Percentiles rank a stretch among this genome's conserved stretches.
Evolutionary conservation across 371 early-diverging fungal species (phyloP).

Genomic region (Rhizopus arrhizus): DNA sequence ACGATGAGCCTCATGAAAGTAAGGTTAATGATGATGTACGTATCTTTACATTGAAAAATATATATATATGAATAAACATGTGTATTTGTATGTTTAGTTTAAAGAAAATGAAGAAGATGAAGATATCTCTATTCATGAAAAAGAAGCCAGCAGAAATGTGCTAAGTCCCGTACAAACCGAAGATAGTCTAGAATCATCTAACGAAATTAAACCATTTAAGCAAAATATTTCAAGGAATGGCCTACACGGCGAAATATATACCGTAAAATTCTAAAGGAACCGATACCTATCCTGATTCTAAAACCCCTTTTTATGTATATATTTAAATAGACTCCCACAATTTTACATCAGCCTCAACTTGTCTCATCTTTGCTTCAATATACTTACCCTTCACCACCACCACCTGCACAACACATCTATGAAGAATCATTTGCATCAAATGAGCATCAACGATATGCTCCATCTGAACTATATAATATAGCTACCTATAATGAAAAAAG

Average conservation of each 20-base stretch:
- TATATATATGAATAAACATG: background rate
- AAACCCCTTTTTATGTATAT: background rate
- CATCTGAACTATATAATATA: slow-evolving; percentile 7
- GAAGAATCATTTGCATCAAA: slow-evolving; percentile 3
- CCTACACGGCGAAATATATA: background rate
- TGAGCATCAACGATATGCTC: background rate
- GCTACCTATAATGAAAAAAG: slow-evolving; percentile 23
- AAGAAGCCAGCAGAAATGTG: slow-evolving; percentile 5
- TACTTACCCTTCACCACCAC: slow-evolving; percentile 18
- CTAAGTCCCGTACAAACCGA: slow-evolving; percentile 12
- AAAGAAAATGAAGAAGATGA: slow-evolving; percentile 24
- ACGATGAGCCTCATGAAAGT: slow-evolving; percentile 68
- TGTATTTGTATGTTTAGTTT: slow-evolving; percentile 17
- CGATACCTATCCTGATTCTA: background rate
- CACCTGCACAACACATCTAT: slow-evolving; percentile 1
- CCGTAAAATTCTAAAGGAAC: background rate
- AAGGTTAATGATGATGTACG: slow-evolving; percentile 65
- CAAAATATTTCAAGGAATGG: slow-evolving; percentile 6
- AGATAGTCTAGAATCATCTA: slow-evolving; percentile 8
- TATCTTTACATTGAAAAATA: background rate
- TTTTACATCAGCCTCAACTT: background rate
- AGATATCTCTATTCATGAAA: slow-evolving; percentile 17
- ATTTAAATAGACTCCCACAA: background rate
- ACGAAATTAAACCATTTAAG: slow-evolving; percentile 14
- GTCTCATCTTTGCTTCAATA: slow-evolving; percentile 12